Base-by-base conservation (phyloP, 306 rosid genomes). In the Chamaecrista fasciculata region DNA sequence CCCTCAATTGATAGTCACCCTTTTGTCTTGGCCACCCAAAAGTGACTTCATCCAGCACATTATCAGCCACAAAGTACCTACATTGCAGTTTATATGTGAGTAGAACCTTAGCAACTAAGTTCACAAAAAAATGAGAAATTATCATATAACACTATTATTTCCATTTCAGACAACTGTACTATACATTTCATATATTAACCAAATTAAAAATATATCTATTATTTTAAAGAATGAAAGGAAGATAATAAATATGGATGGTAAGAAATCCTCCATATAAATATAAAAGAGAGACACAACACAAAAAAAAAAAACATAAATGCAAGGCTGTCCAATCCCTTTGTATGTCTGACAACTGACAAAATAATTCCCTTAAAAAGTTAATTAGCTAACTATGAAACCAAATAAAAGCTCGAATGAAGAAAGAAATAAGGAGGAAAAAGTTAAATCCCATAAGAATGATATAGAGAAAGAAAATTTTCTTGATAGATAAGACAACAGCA, bases 21-120 rank as follows among this genome's bases (percentile, higher is more conserved):
- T 78, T 89, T 80, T 84, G 84, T 79, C 91, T 88, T 53, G 98
- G 96, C 96, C 98, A 93, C 70, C 96, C 98, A 84, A 93, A 93
- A 44, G 96, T 93, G 67, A 93, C 96, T 85, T 93, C 98, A 24
- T 90, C 96, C 37, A 93, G 93, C 68, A 93, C 90, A 67, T 67
- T 92, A 78, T 92, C 98, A 47, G 96, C 85, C 29, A 92, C 84
- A 66, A 92, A 92, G 83, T 87, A 92, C 89, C 98, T 92, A 78
- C 29, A 47, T 82, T 66, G 81, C 46, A 68, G 67, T 67, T 55
- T 1, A 65, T 56, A n/a, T n/a, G 62, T 23, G 44, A 31, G 37
- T 66, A 44, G 67, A 55, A 51, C 68, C 53, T 67, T 52, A 39
- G 63, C 66, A 59, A 77, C 47, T 39, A 59, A 46, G 31, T 24